phyloP scores from a whole-genome alignment of 2,329 filamentous ascomycete species.

The Lasiodiplodia hormozganensis region DNA sequence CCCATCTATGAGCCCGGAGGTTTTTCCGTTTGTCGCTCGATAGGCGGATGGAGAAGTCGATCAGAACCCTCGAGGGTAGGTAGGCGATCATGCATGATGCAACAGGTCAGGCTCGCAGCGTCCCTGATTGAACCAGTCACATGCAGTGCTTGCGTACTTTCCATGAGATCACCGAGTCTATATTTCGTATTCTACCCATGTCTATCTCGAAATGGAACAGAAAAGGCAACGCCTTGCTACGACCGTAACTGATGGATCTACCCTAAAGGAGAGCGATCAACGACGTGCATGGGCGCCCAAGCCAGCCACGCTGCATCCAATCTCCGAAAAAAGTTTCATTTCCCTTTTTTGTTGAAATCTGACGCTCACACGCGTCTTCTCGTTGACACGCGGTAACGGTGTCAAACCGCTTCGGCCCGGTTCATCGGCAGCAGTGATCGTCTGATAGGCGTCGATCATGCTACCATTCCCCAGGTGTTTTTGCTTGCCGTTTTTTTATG shows the following conservation, averaged over 20 bases:
- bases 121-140: not conserved
- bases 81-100: not conserved
- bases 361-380: not conserved
- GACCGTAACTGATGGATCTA: not conserved
- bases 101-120: not conserved
- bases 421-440: too few relatives aligned
- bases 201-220: not conserved
- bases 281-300: not conserved
- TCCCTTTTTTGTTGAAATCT: not conserved
- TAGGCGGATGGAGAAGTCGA: not conserved
- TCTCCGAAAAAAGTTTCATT: not conserved
- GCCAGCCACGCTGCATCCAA: not conserved
- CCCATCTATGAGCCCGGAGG: not conserved
- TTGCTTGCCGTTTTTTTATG: not conserved
- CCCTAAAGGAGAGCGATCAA: conserved; percentile 7
- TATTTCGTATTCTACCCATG: conserved; percentile 1
- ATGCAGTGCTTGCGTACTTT: not conserved
- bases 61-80: not conserved
- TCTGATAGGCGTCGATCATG: too few relatives aligned
- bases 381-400: too few relatives aligned
- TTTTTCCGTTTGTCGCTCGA: not conserved
- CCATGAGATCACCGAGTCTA: conserved; percentile 4
- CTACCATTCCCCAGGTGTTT: too few relatives aligned
- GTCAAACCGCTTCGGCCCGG: too few relatives aligned
- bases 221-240: not conserved